Evolutionary conservation across 352 stramenopile genomes (phyloP).

Genomic region (Blastocystis sp.): DNA sequence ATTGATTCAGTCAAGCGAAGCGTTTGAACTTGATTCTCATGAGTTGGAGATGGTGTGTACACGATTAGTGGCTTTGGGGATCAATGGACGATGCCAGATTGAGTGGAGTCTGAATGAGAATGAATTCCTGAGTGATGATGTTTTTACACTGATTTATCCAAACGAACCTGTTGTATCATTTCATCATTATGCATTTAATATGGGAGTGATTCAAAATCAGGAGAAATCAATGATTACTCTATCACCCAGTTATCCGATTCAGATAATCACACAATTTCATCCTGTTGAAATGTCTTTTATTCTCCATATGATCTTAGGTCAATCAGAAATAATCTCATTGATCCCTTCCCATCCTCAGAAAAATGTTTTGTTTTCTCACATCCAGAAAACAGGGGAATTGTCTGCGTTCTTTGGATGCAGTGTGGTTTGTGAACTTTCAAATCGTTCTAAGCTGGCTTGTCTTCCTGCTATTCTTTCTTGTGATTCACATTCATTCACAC

Average conservation of each 20-base stretch:
- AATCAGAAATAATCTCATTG: background rate
- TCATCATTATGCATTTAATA: background rate
- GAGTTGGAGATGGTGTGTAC: background rate
- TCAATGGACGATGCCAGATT: background rate
- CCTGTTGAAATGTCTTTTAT: background rate
- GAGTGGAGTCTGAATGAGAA: background rate
- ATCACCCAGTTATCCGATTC: background rate
- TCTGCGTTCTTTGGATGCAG: constrained; percentile 20
- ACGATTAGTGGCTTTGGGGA: background rate
- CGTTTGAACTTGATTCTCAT: background rate
- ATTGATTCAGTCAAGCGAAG: background rate
- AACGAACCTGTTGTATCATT: background rate
- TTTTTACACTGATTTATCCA: background rate
- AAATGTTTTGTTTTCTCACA: background rate
- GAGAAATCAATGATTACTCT: background rate
- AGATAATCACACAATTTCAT: background rate
- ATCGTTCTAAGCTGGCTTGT: background rate
- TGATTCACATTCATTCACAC: background rate
- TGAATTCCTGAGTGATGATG: background rate
- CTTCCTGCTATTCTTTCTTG: background rate
- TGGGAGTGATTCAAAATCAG: background rate
- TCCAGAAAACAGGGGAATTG: background rate
- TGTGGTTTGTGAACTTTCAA: background rate
- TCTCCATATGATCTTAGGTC: background rate
- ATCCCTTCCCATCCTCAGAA: background rate